These are phyloP conservation scores for Pugionium cornutum DNA, from an alignment of 345 rosid species.

Conservation along the genomic window DNA sequence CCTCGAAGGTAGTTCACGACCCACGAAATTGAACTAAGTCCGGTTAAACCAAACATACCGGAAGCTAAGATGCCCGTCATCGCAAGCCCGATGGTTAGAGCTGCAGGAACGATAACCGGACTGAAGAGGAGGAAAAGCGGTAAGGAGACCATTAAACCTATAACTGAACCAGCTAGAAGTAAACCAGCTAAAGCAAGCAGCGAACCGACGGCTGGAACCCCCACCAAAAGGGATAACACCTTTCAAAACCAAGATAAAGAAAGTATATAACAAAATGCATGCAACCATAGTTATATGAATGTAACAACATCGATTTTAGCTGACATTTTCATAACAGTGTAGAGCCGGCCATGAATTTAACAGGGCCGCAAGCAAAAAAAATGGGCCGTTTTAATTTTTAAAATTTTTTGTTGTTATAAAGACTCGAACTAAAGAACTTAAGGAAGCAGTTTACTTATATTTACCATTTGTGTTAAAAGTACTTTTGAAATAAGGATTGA, in stretches of 20 bases:
- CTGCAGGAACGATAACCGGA: slow-evolving; percentile 62
- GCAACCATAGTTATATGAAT: not conserved
- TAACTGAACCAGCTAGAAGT: slow-evolving; percentile 47
- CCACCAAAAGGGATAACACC: slow-evolving; percentile 45
- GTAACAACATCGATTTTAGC: not conserved
- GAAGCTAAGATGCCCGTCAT: slow-evolving; percentile 46
- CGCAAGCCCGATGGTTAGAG: slow-evolving; percentile 50
- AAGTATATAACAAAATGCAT: not conserved
- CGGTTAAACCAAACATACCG: slow-evolving; percentile 53
- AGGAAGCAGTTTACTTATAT: too few species aligned
- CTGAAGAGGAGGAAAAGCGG: slow-evolving; percentile 60
- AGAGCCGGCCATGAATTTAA: too few species aligned
- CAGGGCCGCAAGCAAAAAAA: too few species aligned
- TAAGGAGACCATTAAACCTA: slow-evolving; percentile 41
- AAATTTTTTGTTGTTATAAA: too few species aligned
- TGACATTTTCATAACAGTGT: too few species aligned
- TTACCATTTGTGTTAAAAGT: too few species aligned
- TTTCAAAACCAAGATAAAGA: not conserved
- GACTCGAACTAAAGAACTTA: too few species aligned
- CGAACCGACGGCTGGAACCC: slow-evolving; percentile 48
- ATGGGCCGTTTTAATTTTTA: too few species aligned
- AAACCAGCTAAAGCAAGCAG: slow-evolving; percentile 51
- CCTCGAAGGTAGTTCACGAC: slow-evolving; percentile 43
- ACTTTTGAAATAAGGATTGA: too few species aligned
- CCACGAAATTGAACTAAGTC: slow-evolving; percentile 55